Conservation (phyloP, 2,329 filamentous ascomycete species). For the Aspergillus sclerotialis region DNA sequence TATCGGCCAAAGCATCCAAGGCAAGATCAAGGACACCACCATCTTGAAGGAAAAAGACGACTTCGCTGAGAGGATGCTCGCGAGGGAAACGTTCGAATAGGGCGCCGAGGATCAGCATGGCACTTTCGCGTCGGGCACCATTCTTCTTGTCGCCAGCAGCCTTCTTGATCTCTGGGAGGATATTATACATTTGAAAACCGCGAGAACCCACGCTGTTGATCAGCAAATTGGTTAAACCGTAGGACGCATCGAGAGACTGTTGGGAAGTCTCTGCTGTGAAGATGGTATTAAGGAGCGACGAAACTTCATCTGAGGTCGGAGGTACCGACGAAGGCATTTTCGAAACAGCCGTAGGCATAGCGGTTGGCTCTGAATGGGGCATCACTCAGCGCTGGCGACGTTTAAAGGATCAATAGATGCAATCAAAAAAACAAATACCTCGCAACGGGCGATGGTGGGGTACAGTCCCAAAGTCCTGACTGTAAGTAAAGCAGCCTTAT, state of each 20-base stretch:
- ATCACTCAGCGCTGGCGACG: constrained; percentile 25
- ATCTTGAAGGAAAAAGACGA: constrained; percentile 75
- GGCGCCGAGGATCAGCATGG: constrained; percentile 90
- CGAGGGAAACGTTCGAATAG: constrained; percentile 84
- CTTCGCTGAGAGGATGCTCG: constrained; percentile 70
- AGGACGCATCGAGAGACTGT: constrained; percentile 61
- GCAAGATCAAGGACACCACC: constrained; percentile 64
- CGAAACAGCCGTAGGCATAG: constrained; percentile 41
- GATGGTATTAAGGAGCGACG: constrained; percentile 57
- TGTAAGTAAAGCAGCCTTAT: constrained; percentile 1
- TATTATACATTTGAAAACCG: constrained; percentile 55
- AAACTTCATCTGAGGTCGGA: constrained; percentile 60
- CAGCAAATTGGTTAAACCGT: constrained; percentile 57
- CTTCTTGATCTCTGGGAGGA: constrained; percentile 62
- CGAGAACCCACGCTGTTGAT: constrained; percentile 59
- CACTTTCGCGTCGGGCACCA: constrained; percentile 73
- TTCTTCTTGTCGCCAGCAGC: constrained; percentile 92
- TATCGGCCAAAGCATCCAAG: constrained; percentile 82
- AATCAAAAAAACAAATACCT: constrained; percentile 6
- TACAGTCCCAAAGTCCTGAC: neutral
- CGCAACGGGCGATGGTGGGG: neutral
- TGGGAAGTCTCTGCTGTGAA: constrained; percentile 64
- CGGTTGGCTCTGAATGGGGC: constrained; percentile 40
- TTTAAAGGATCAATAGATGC: constrained; percentile 4
- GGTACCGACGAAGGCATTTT: constrained; percentile 42